A percentile compares a stretch with the other conserved stretches of the same genome.
Conservation (phyloP, 1,284 basidiomycete species). For the Trametes polyzona region DNA sequence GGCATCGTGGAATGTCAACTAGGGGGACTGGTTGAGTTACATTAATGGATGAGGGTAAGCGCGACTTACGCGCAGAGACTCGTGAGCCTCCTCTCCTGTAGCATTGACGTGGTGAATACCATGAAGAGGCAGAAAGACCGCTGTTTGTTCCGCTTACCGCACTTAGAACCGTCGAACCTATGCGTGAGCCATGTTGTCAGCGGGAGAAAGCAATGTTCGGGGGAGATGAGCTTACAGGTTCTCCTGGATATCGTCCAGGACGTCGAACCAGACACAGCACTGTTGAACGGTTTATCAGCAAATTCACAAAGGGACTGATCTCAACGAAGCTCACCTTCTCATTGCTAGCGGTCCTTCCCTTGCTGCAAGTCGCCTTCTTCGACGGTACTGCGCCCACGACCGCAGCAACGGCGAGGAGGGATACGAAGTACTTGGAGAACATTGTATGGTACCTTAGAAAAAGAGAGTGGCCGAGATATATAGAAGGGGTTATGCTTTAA, state of each 20-base stretch:
- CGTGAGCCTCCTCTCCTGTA: slow-evolving; percentile 30
- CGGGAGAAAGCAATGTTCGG: background rate
- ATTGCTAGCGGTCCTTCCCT: slow-evolving; percentile 36
- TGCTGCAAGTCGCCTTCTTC: slow-evolving; percentile 23
- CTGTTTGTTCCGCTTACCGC: too few relatives aligned
- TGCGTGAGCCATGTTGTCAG: background rate
- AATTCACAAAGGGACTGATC: too few relatives aligned
- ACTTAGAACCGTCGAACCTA: slow-evolving; percentile 21
- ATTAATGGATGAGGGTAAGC: background rate
- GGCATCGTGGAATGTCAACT: slow-evolving; percentile 22
- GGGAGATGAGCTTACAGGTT: slow-evolving; percentile 2
- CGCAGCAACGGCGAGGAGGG: slow-evolving; percentile 14
- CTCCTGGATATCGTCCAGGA: slow-evolving; percentile 22
- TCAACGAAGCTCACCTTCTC: slow-evolving; percentile 26
- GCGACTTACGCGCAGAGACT: slow-evolving; percentile 21
- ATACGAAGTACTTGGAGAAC: slow-evolving; percentile 12
- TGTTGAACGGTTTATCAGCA: background rate
- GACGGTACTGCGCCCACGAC: slow-evolving; percentile 14
- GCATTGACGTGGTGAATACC: too few relatives aligned
- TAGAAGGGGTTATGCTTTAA: background rate
- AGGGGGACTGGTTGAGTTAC: background rate
- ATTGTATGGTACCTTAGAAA: slow-evolving; percentile 2
- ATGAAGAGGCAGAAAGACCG: too few relatives aligned
- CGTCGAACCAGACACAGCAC: slow-evolving; percentile 24
- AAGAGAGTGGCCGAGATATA: background rate